Conservation (phyloP, 2,329 filamentous ascomycete species). For the Cryphonectria parasitica region DNA sequence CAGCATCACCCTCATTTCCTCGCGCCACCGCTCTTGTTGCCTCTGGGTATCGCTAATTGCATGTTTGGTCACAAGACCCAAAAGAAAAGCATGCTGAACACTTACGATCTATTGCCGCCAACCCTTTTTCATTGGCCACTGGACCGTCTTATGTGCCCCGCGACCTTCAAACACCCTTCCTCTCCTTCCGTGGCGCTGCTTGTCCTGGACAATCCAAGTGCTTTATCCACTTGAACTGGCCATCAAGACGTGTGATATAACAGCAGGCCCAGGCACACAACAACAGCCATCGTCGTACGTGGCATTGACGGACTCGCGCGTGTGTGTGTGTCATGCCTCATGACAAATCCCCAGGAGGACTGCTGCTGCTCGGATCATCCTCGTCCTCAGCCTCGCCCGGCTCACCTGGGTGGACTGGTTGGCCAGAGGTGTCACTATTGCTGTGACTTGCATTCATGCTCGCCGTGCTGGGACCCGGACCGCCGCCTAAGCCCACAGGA, state of each 20-base stretch:
- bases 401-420: not conserved
- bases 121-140: not conserved
- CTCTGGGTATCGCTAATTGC: constrained; percentile 15
- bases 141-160: not conserved
- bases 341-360: constrained; percentile 13
- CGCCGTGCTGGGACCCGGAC: constrained; percentile 14
- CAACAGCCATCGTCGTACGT: not conserved
- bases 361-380: constrained; percentile 25
- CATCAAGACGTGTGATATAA: not conserved
- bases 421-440: not conserved
- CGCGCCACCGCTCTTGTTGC: not conserved
- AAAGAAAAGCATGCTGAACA: not conserved
- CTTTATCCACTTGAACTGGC: not conserved
- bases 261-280: not conserved
- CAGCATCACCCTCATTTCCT: not conserved
- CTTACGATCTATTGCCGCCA: not conserved
- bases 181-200: not conserved
- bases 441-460: constrained; percentile 1
- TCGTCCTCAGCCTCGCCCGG: constrained; percentile 18
- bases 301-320: not conserved
- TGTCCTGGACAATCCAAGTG: not conserved
- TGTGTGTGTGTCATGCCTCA: not conserved
- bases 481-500: constrained; percentile 13
- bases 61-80: not conserved
- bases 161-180: not conserved